Conservation (phyloP, 805 yeast genomes). For the Metschnikowia kofuensis region DNA sequence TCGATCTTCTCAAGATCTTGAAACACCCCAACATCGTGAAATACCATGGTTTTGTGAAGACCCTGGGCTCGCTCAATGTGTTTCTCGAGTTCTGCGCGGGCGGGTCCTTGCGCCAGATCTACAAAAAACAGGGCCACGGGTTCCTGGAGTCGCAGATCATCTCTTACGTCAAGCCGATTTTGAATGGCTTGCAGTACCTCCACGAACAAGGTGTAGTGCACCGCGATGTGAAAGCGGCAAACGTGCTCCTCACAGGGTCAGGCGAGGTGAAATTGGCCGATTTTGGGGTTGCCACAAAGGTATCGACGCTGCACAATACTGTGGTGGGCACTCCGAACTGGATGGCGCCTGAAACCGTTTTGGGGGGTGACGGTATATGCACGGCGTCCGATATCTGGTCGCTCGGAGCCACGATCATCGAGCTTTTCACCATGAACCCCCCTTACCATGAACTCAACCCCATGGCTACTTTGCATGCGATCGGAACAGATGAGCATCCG, state of each 20-base stretch:
- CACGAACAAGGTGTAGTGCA: slow-evolving; percentile 76
- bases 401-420: slow-evolving; percentile 91
- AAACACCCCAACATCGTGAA: slow-evolving; percentile 45
- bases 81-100: slow-evolving; percentile 57
- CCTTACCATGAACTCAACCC: slow-evolving; percentile 77
- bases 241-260: slow-evolving; percentile 17
- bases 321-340: slow-evolving; percentile 91
- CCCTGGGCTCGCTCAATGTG: slow-evolving; percentile 49
- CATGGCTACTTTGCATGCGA: slow-evolving; percentile 80
- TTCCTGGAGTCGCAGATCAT: slow-evolving; percentile 54
- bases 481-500: slow-evolving; percentile 72
- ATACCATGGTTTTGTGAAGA: slow-evolving; percentile 64
- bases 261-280: slow-evolving; percentile 21
- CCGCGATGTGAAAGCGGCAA: slow-evolving; percentile 68
- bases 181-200: slow-evolving; percentile 59
- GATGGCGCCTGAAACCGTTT: slow-evolving; percentile 98
- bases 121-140: slow-evolving; percentile 45
- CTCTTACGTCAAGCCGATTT: slow-evolving; percentile 35
- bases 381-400: slow-evolving; percentile 93
- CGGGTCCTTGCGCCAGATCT: slow-evolving; percentile 60
- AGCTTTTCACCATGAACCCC: slow-evolving; percentile 80
- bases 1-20: slow-evolving; percentile 59
- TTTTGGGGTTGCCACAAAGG: slow-evolving; percentile 87
- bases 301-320: slow-evolving; percentile 28
- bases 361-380: slow-evolving; percentile 76